These are phyloP conservation scores for Cucurbita ficifolia DNA, from an alignment of 306 rosid genomes.

Conservation along the genomic window DNA sequence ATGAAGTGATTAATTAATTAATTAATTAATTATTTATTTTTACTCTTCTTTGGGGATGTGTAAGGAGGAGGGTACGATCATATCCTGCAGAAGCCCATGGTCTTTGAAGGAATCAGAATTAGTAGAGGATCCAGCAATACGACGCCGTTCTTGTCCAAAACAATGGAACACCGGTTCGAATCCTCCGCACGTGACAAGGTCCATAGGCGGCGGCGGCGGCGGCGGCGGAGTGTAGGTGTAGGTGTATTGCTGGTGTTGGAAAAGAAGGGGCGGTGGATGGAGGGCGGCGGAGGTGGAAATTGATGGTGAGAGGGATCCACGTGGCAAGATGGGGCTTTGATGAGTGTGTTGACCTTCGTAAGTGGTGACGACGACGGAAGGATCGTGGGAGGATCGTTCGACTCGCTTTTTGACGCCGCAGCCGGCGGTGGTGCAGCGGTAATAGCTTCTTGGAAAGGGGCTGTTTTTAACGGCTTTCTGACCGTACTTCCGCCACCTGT, in stretches of 20 bases:
- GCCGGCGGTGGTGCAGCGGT: constrained; percentile 40
- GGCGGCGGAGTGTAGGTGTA: neutral
- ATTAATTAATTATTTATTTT: neutral
- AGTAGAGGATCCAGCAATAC: neutral
- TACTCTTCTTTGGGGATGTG: neutral
- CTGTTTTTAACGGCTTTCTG: constrained; percentile 59
- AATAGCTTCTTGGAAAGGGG: constrained; percentile 57
- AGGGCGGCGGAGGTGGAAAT: neutral
- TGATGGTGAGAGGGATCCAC: neutral
- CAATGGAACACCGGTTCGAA: neutral
- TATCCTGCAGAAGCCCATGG: constrained; percentile 1
- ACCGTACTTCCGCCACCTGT: constrained; percentile 60
- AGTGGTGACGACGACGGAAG: constrained; percentile 35
- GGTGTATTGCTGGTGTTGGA: neutral
- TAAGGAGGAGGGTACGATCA: neutral
- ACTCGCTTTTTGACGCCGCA: constrained; percentile 59
- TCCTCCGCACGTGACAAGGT: neutral
- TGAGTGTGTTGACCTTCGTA: constrained; percentile 56
- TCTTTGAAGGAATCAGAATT: neutral
- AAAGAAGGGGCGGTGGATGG: neutral
- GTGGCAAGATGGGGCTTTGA: constrained; percentile 23
- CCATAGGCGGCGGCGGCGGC: neutral
- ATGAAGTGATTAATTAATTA: neutral
- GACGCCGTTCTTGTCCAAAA: neutral
- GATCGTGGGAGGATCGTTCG: constrained; percentile 37